Evolutionary conservation across 2,329 filamentous ascomycete genomes (phyloP), one percentile per base, ranked within the genome.

Genomic region (Stemphylium vesicarium): DNA sequence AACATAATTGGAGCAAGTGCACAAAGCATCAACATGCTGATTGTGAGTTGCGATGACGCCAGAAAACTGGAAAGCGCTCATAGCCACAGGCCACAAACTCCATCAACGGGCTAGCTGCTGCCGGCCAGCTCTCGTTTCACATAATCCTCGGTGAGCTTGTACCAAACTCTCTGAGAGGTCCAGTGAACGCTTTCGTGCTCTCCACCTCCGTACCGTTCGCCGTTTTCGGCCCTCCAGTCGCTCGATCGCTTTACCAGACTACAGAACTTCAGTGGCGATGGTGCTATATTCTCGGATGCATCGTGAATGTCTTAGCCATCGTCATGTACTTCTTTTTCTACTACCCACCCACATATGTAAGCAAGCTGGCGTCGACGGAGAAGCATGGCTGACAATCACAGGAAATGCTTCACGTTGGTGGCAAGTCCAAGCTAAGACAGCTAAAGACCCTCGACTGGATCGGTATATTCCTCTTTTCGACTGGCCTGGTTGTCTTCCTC

Each of bases 401-500:
- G 66, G 66, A 72, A 66, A 72, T 71, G 69, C 64, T 72, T 38
- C 70, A 71, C 59, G 59, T 70, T 4, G 68, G 69, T 18, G 70
- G 70, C 31, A 72, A 72, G 48, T 71, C 66, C 13, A 75, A 72
- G 41, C 49, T 76, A 29, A 73, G 63, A 26, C 73, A 72, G 39
- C 60, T 73, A 40, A 71, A 68, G 49, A 65, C 64, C 12, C 72
- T 84, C 11, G 83, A 81, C 60, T 81, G 79, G 62, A 43, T 79
- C 32, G 80, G 80, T 3, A 77, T 80, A 33, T 73, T 80, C 60
- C 70, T 82, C 35, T 82, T 77, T 71, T 78, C 76, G 8, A 74
- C 74, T 4, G 79, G 79, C 4, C 75, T 80, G 2, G 77, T 77
- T 4, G 67, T 81, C 0, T 76, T 82, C 50, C 68, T 82, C 8